Conservation (phyloP, 2,329 filamentous ascomycete species). For the Nemania bipapillata region DNA sequence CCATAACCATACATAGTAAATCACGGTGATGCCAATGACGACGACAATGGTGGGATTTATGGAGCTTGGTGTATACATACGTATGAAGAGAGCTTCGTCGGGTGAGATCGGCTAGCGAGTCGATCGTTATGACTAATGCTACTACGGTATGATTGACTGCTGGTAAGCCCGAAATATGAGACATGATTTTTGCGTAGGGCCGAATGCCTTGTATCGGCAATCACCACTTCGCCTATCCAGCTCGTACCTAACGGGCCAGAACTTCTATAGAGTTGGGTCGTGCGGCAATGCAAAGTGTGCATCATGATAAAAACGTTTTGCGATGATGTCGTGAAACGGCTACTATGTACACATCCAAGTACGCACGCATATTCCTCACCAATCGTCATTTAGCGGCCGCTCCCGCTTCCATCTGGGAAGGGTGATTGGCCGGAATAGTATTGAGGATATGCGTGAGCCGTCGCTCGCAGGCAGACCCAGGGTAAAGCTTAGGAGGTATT, state of each 20-base stretch:
- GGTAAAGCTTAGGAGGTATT: conserved; percentile 8
- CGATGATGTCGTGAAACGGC: conserved; percentile 20
- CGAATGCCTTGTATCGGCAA: conserved; percentile 42
- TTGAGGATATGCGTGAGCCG: conserved; percentile 12
- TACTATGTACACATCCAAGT: too few species aligned
- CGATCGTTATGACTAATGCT: conserved; percentile 15
- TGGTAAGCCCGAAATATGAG: conserved; percentile 37
- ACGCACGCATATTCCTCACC: conserved; percentile 19
- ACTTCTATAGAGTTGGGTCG: conserved; percentile 6
- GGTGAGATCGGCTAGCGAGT: background rate
- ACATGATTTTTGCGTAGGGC: conserved; percentile 48
- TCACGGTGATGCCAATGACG: background rate
- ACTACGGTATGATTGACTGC: conserved; percentile 5
- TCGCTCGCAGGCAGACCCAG: background rate
- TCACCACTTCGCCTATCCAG: conserved; percentile 36
- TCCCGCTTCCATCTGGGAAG: conserved; percentile 19
- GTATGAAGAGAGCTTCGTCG: background rate
- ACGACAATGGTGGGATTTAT: background rate
- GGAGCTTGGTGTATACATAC: background rate
- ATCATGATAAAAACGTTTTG: conserved; percentile 19
- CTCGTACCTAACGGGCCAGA: conserved; percentile 11
- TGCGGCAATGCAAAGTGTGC: conserved; percentile 41
- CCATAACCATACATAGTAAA: background rate
- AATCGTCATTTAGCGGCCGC: conserved; percentile 23
- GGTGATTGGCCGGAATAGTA: conserved; percentile 8